Evolutionary conservation across 2,329 filamentous ascomycete species (phyloP), one percentile per base, ranked within the genome.

Genomic region (Sarocladiaceae sp.): DNA sequence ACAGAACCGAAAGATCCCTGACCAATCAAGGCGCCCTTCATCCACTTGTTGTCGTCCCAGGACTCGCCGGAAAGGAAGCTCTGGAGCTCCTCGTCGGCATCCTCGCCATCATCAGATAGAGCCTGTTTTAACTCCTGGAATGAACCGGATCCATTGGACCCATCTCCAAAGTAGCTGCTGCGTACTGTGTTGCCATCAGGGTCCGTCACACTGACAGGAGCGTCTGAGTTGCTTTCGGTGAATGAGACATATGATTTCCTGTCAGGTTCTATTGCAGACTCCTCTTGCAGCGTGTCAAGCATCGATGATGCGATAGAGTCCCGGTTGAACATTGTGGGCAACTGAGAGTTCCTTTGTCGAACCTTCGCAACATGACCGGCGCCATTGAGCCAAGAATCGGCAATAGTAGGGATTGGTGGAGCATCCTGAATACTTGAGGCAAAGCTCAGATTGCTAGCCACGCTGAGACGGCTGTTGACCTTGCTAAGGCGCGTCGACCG

Each of bases 1-100:
- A 99, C 94, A 60, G 87, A 92, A 62, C 94, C 94, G 64, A 99
- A 99, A 4, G 92, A 97, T 57, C 94, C 94, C 70, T 97, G 91
- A 28, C 94, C 94, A 59, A 99, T 99, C 57, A 97, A 78, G 28
- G 93, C 92, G 64, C 94, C 94, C 75, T 97, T 97, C 91, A 99
- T 97, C 89, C 95, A 99, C 69, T 96, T 96, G 73, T 93, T 88
- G 57, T 96, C 92, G 58, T 95, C 92, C 84, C 94, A 97, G 8
- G 90, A 95, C 65, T 97, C 90, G 57, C 90, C 90, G 29, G 90
- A 85, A 36, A 97, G 78, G 76, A 97, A 97, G 64, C 92, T 92
- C 60, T 87, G 84, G 20, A 97, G 78, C 61, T 94, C 92, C 63
- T 92, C 89, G 61, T 97, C 93, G 6, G 84, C 84, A 62, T 96